Evolutionary conservation across 345 rosid genomes (phyloP), one percentile per base, ranked within the genome.

Genomic region (Eutrema japonicum): DNA sequence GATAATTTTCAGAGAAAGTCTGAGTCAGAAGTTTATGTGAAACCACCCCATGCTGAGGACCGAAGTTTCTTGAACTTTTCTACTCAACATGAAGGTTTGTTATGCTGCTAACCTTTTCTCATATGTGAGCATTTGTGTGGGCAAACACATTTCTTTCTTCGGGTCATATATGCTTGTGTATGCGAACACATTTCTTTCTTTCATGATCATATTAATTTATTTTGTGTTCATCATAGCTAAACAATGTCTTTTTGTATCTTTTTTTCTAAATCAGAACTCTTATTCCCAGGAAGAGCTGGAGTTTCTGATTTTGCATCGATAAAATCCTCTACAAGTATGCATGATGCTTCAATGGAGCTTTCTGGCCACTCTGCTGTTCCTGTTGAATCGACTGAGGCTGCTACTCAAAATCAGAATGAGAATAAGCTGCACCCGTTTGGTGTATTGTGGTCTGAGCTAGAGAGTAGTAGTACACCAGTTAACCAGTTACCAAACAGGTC

Each of bases 361-460:
- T 62, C 78, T 70, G 73, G 73, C 42, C 70, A 68, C 53, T 74
- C 82, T 71, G 68, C 72, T 36, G 54, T 73, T 56, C 51, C 72
- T 42, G 79, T 73, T 78, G 85, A 81, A 59, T 66, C 73, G 35
- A 59, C 83, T 16, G 65, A 72, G 55, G 63, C 60, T 68, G 62
- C 57, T 72, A 33, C 75, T 61, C 74, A 27, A 54, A 56, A 72
- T 74, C 87, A 83, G 80, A 68, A 55, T 62, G 85, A 85, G 51
- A 82, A 81, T 55, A 83, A 80, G 68, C 40, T 85, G 77, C 89
- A 85, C 71, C 91, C 86, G 7, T 87, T 87, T 80, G 88, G 89
- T 63, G 76, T 85, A 62, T 69, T 83, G 82, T 80, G 83, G 91
- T 87, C 95, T 32, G 86, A 89, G 77, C 81, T 85, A 51, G 81